Percentiles rank a stretch among this genome's conserved stretches.
Conservation (phyloP, 2,329 filamentous ascomycete species). For the Emmonsia crescens region DNA sequence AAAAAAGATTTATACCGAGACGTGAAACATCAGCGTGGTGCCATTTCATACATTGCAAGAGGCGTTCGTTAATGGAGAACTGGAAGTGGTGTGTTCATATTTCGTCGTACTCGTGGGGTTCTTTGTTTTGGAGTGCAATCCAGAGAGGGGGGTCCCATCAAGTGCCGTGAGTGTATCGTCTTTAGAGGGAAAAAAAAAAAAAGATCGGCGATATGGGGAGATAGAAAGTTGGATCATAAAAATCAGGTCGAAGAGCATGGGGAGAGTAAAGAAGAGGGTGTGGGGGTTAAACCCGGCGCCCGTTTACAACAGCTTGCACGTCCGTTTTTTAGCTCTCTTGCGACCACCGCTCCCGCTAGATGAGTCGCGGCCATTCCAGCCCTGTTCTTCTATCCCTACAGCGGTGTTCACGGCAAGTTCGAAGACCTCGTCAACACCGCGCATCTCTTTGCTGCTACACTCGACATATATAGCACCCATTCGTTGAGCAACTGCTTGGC, state of each 20-base stretch:
- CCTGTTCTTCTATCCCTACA: constrained; percentile 66
- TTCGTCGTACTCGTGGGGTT: not conserved
- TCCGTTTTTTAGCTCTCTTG: constrained; percentile 73
- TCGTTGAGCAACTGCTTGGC: constrained; percentile 73
- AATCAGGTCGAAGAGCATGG: not conserved
- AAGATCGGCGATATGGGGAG: not conserved
- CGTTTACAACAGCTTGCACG: constrained; percentile 64
- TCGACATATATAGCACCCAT: constrained; percentile 97
- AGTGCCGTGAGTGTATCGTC: not conserved
- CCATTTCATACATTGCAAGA: constrained; percentile 2
- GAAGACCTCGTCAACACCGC: constrained; percentile 92
- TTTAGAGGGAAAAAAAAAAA: not conserved
- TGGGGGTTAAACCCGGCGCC: too few species aligned
- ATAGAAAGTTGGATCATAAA: not conserved
- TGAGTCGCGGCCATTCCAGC: constrained; percentile 23
- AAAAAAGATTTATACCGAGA: constrained; percentile 7
- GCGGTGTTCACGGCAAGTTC: constrained; percentile 82
- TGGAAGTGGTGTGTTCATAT: not conserved
- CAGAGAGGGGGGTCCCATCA: not conserved
- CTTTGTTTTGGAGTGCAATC: not conserved
- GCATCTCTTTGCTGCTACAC: constrained; percentile 97
- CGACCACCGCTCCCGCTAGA: constrained; percentile 20
- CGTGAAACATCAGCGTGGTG: constrained; percentile 12
- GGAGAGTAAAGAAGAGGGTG: not conserved
- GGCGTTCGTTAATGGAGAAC: not conserved